Conservation (phyloP, 148 eudicot genomes). For the Rhododendron ferrugineum region DNA sequence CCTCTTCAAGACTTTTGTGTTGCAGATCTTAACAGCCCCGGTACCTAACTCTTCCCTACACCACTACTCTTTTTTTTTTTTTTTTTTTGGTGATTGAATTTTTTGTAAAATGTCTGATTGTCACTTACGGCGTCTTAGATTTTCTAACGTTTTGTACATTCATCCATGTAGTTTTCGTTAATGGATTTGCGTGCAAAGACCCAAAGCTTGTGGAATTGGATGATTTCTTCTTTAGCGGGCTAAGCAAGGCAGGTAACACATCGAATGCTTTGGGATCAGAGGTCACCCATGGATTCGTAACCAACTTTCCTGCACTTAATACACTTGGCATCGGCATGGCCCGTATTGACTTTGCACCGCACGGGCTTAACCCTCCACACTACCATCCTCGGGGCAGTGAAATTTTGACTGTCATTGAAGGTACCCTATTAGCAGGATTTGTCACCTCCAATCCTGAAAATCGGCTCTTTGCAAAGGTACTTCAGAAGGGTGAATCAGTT, state of each 20-base stretch:
- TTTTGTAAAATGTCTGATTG: not conserved
- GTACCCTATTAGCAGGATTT: not conserved
- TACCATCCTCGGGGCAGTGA: not conserved
- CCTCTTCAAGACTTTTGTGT: conserved; percentile 28
- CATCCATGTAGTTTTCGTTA: not conserved
- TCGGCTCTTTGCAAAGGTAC: not conserved
- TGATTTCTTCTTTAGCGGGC: not conserved
- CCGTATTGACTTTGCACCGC: not conserved
- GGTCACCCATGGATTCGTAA: not conserved
- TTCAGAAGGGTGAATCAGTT: not conserved
- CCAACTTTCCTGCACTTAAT: not conserved
- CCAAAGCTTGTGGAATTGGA: not conserved
- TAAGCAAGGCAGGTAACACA: not conserved
- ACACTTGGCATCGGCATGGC: not conserved
- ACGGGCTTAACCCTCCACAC: not conserved
- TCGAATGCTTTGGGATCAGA: not conserved
- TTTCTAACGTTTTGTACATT: not conserved
- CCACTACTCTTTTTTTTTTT: not conserved
- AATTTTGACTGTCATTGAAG: not conserved
- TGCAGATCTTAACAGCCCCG: conserved; percentile 9
- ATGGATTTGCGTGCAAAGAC: not conserved
- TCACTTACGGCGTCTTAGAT: not conserved
- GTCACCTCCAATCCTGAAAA: not conserved
- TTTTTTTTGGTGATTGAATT: not conserved
- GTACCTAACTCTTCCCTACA: not conserved